phyloP scores from a whole-genome alignment of 2,329 filamentous ascomycete genomes.

The Fusarium sp. region DNA sequence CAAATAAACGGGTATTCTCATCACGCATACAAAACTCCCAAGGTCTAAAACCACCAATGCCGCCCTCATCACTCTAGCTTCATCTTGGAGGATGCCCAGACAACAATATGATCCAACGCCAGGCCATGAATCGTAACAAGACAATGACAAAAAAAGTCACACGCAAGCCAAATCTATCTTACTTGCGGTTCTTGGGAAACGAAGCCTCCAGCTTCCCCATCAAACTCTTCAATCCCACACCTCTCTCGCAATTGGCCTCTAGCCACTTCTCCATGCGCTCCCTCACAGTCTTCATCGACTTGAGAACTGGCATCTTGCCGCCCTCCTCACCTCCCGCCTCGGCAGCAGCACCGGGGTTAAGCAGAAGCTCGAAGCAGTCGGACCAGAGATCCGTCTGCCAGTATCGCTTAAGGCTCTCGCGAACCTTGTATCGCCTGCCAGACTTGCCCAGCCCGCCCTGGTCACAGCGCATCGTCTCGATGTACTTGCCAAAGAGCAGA shows the following conservation, averaged over 20 bases:
- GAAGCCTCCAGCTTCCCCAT: conserved; percentile 69
- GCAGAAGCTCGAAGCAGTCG: conserved; percentile 80
- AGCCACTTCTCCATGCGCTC: conserved; percentile 87
- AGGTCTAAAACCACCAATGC: conserved; percentile 12
- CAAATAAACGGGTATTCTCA: conserved; percentile 27
- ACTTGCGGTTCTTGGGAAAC: conserved; percentile 51
- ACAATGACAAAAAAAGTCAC: neutral
- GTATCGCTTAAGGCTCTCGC: conserved; percentile 88
- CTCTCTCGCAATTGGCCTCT: conserved; percentile 80
- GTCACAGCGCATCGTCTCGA: conserved; percentile 74
- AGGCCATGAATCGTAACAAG: conserved; percentile 6
- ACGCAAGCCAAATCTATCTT: conserved; percentile 5
- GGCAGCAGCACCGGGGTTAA: conserved; percentile 79
- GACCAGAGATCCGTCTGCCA: conserved; percentile 95
- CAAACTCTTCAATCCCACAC: conserved; percentile 73
- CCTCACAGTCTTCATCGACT: conserved; percentile 71
- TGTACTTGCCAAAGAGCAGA: conserved; percentile 92
- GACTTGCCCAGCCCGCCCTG: conserved; percentile 63
- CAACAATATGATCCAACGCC: conserved; percentile 33
- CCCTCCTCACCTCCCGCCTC: conserved; percentile 70
- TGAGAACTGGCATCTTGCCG: conserved; percentile 73
- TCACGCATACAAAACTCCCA: conserved; percentile 19
- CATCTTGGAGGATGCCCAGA: neutral
- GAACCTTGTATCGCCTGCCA: conserved; percentile 76
- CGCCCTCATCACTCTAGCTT: neutral